Conservation (phyloP, 1,284 basidiomycete genomes). For the Boletus semigastroideus region DNA sequence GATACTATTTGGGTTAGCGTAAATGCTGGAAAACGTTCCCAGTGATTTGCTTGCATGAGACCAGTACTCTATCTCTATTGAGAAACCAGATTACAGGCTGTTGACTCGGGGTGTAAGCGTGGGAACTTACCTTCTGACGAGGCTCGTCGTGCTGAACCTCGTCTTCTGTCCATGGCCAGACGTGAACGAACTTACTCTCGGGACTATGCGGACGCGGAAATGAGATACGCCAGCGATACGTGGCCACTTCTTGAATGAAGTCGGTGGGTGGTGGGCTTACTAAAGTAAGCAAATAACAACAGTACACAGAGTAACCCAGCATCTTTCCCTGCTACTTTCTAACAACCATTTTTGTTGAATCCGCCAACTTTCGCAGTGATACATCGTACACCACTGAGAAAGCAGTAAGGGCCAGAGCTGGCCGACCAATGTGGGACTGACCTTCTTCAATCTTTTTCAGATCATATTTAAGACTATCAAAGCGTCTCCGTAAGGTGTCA, state of each 20-base stretch:
- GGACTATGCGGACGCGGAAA: constrained; percentile 3
- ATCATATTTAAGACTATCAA: constrained; percentile 84
- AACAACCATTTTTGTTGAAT: constrained; percentile 10
- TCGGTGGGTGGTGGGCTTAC: too few species aligned
- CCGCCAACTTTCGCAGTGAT: constrained; percentile 67
- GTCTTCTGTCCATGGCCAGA: constrained; percentile 31
- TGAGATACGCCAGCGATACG: constrained; percentile 2
- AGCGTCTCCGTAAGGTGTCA: constrained; percentile 72
- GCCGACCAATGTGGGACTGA: constrained; percentile 27
- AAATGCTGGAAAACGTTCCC: constrained; percentile 52
- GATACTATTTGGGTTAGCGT: constrained; percentile 45
- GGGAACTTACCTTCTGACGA: constrained; percentile 37
- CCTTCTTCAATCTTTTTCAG: constrained; percentile 91
- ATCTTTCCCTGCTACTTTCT: neutral
- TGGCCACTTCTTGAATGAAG: neutral
- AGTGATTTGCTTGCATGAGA: constrained; percentile 60
- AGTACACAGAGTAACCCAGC: too few species aligned
- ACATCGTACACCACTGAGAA: constrained; percentile 79
- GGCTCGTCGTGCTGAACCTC: constrained; percentile 32
- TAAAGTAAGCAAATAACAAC: too few species aligned
- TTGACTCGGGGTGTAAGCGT: constrained; percentile 15
- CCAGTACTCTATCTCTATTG: constrained; percentile 69
- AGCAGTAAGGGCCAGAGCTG: constrained; percentile 6
- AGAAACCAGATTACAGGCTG: constrained; percentile 4
- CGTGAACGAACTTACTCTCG: neutral